phyloP scores from a whole-genome alignment of 2,329 filamentous ascomycete genomes.

The Xylaria sp. region DNA sequence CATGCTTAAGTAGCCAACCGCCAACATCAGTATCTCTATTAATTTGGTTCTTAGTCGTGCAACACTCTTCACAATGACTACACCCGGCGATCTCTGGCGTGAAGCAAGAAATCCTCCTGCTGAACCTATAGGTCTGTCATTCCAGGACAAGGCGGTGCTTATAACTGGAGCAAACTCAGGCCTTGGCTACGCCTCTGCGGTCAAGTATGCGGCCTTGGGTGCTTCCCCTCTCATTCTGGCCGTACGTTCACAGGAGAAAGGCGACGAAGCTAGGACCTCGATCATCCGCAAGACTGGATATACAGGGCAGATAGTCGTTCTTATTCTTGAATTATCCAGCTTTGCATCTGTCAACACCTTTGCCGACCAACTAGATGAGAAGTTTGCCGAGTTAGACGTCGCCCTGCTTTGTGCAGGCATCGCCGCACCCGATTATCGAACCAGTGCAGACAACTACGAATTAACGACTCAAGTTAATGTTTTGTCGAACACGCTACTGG shows the following conservation, averaged over 20 bases:
- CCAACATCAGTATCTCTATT: no score
- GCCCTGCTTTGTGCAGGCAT: slow-evolving; percentile 15
- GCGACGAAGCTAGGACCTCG: not conserved
- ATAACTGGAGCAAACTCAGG: slow-evolving; percentile 17
- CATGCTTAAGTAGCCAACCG: no score
- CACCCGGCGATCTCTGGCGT: slow-evolving; percentile 5
- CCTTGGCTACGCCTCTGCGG: not conserved
- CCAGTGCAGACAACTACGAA: slow-evolving; percentile 7
- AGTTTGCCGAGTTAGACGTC: not conserved
- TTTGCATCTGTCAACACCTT: slow-evolving; percentile 5
- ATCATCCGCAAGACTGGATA: no score
- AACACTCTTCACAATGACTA: slow-evolving; percentile 1
- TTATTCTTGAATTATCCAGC: not conserved
- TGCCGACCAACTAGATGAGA: slow-evolving; percentile 5
- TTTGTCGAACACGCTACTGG: slow-evolving; percentile 15
- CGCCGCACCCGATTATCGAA: not conserved
- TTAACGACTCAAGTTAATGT: slow-evolving; percentile 20
- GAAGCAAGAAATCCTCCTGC: slow-evolving; percentile 10
- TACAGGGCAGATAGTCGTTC: not conserved
- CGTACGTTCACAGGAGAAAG: not conserved
- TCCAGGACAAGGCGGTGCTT: slow-evolving; percentile 14
- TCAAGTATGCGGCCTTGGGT: slow-evolving; percentile 9
- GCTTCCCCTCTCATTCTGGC: slow-evolving; percentile 13
- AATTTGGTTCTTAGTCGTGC: no score
- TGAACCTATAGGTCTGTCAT: slow-evolving; percentile 9